A percentile compares a stretch with the other conserved stretches of the same genome.
These are phyloP conservation scores for Colletotrichum sp. DNA, from an alignment of 2,329 filamentous ascomycete genomes.

Conservation along the genomic window DNA sequence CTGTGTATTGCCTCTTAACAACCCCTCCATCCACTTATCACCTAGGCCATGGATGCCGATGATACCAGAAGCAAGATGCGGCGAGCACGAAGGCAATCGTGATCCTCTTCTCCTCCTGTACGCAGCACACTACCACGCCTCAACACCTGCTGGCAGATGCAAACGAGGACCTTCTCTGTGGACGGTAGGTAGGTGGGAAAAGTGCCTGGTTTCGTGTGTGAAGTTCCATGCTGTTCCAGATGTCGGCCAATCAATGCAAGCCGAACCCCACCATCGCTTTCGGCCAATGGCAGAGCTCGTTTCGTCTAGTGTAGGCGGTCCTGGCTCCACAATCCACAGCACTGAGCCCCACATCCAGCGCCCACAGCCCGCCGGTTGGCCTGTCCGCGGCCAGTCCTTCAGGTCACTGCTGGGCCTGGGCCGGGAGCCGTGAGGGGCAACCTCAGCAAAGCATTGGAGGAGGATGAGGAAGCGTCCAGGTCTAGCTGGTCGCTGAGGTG, in stretches of 20 bases:
- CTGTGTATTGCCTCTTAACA: neutral
- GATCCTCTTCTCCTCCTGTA: neutral
- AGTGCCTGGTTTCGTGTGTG: constrained; percentile 20
- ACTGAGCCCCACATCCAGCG: neutral
- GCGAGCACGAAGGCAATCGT: neutral
- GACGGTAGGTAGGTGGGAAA: neutral
- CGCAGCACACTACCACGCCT: neutral
- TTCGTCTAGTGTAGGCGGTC: neutral
- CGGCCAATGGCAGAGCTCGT: neutral
- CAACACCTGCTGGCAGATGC: neutral
- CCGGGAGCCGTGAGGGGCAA: constrained; percentile 12
- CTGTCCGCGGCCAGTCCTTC: neutral
- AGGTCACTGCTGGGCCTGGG: neutral
- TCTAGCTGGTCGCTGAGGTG: neutral
- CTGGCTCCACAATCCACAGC: neutral
- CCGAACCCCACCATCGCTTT: neutral
- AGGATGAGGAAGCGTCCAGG: neutral
- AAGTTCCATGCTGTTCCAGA: constrained; percentile 22
- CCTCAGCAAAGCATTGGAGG: neutral
- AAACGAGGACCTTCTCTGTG: neutral
- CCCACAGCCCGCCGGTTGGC: constrained; percentile 4
- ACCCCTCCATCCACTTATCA: neutral
- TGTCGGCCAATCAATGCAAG: constrained; percentile 18
- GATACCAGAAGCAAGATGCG: neutral
- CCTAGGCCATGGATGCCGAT: neutral